A percentile compares a stretch with the other conserved stretches of the same genome.
Evolutionary conservation across 495 filamentous ascomycete genomes (phyloP).

Genomic region (Lasiosphaeris hirsuta): DNA sequence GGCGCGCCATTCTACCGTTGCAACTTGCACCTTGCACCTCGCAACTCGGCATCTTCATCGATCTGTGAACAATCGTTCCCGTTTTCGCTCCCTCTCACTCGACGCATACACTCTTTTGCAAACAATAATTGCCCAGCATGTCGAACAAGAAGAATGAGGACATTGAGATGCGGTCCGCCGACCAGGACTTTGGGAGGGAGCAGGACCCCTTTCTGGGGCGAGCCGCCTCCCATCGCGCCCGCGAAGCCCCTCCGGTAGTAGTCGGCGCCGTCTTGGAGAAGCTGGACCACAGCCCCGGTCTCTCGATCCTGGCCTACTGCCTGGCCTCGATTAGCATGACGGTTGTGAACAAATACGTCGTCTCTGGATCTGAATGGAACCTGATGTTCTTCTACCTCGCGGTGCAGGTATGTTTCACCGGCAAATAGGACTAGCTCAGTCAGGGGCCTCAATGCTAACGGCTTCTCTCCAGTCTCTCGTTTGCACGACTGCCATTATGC

Average conservation of each 20-base stretch:
- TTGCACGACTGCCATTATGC: slow-evolving; percentile 83
- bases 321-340: slow-evolving; percentile 97
- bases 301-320: slow-evolving; percentile 90
- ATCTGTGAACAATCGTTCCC: too few relatives aligned
- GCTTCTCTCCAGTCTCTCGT: slow-evolving; percentile 68
- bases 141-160: slow-evolving; percentile 83
- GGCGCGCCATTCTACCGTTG: too few relatives aligned
- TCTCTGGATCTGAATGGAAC: slow-evolving; percentile 89
- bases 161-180: slow-evolving; percentile 63
- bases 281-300: slow-evolving; percentile 66
- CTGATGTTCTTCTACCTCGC: slow-evolving; percentile 92
- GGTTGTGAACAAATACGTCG: slow-evolving; percentile 97
- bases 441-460: neutral
- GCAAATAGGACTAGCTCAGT: too few relatives aligned
- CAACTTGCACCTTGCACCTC: too few relatives aligned
- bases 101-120: slow-evolving; percentile 24
- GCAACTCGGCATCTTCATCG: too few relatives aligned
- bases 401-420: slow-evolving; percentile 66
- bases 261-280: slow-evolving; percentile 39
- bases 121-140: slow-evolving; percentile 30
- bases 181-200: slow-evolving; percentile 48
- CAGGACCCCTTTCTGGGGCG: slow-evolving; percentile 54
- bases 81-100: neutral
- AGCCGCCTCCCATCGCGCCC: slow-evolving; percentile 42
- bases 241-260: slow-evolving; percentile 35